phyloP scores from a whole-genome alignment of 2,329 filamentous ascomycete species.

The Akanthomyces muscarius region DNA sequence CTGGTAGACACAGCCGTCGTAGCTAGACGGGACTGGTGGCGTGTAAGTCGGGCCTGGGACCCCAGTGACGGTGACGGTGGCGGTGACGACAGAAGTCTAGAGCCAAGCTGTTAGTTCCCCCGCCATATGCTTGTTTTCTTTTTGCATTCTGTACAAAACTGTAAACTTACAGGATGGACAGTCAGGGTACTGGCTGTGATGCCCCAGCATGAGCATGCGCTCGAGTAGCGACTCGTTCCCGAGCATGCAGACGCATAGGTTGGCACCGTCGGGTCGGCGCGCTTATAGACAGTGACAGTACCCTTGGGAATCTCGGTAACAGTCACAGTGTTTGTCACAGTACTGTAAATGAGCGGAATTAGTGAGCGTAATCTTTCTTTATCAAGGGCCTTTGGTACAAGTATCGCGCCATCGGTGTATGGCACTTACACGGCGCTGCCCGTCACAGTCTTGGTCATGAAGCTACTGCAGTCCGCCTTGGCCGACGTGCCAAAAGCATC shows the following conservation, averaged over 20 bases:
- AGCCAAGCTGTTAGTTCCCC: not conserved
- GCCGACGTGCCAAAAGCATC: not conserved
- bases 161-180: conserved; percentile 2
- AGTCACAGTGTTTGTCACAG: not conserved
- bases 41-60: not conserved
- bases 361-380: not conserved
- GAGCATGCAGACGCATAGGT: conserved; percentile 26
- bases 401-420: not conserved
- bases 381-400: not conserved
- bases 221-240: conserved; percentile 21
- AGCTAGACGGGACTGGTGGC: not conserved
- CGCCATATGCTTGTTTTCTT: too few species aligned
- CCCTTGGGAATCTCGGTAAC: not conserved
- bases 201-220: conserved; percentile 29
- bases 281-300: not conserved
- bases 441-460: conserved; percentile 13
- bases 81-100: conserved; percentile 7
- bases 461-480: conserved; percentile 9
- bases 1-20: not conserved
- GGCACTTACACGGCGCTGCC: conserved; percentile 6
- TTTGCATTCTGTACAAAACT: too few species aligned
- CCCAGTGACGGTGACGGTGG: conserved; percentile 7
- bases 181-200: conserved; percentile 21
- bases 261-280: conserved; percentile 17
- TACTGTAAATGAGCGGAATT: not conserved